phyloP scores from a whole-genome alignment of 2,329 filamentous ascomycete species.

The Botrytis sinoallii region DNA sequence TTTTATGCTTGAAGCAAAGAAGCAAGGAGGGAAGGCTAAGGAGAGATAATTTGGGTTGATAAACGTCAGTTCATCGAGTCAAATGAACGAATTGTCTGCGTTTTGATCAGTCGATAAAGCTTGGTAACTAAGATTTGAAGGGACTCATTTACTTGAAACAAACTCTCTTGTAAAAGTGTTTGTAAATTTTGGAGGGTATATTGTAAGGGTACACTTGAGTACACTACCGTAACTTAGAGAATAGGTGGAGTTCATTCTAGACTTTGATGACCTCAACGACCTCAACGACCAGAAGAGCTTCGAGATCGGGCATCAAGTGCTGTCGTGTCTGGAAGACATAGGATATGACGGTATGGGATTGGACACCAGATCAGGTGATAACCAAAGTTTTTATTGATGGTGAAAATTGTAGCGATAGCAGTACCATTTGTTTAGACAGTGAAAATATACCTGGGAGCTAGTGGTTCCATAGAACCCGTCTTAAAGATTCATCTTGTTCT shows the following conservation, averaged over 20 bases:
- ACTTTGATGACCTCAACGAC: not conserved
- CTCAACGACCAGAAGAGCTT: not conserved
- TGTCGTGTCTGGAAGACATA: not conserved
- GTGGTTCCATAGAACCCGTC: not conserved
- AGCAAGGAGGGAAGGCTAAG: not conserved
- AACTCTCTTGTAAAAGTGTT: too few species aligned
- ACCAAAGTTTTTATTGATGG: accelerated
- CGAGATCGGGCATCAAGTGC: not conserved
- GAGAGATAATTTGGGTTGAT: too few species aligned
- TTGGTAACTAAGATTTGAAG: not conserved
- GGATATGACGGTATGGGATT: not conserved
- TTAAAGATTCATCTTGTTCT: not conserved
- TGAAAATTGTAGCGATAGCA: not conserved
- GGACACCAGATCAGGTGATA: not conserved
- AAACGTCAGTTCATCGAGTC: not conserved
- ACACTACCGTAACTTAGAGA: too few species aligned
- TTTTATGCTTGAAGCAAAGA: not conserved
- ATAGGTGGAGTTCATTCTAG: not conserved
- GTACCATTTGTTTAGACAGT: not conserved
- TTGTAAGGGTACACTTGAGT: not conserved
- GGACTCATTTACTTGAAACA: not conserved
- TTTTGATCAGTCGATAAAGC: not conserved
- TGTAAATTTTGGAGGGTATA: not conserved
- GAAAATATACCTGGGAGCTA: not conserved
- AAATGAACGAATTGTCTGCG: not conserved